Percentiles rank a stretch among this genome's conserved stretches.
Conservation (phyloP, 306 rosid species). For the Quercus rubra region DNA sequence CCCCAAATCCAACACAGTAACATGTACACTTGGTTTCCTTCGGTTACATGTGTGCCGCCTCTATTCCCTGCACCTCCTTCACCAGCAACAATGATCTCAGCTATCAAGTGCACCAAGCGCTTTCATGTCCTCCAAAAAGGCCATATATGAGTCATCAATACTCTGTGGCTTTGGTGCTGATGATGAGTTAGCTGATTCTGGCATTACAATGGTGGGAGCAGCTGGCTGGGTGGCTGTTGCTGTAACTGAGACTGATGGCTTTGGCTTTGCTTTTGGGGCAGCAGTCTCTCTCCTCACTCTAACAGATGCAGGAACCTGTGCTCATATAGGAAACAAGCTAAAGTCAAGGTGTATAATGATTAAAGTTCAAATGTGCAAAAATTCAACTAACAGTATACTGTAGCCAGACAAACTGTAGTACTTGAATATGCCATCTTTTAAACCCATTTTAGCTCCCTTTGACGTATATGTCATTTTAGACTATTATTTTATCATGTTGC, state of each 20-base stretch:
- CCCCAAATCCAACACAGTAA: background rate
- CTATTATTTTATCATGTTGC: background rate
- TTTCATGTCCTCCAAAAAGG: conserved; percentile 85
- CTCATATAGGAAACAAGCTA: conserved; percentile 18
- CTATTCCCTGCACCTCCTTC: background rate
- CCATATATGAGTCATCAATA: conserved; percentile 67
- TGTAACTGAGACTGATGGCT: conserved; percentile 42
- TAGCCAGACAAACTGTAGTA: background rate
- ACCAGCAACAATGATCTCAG: conserved; percentile 23
- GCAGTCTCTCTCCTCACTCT: conserved; percentile 87
- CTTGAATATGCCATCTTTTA: background rate
- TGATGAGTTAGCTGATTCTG: conserved; percentile 45
- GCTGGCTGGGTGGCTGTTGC: conserved; percentile 34
- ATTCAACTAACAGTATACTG: background rate
- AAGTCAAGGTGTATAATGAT: background rate
- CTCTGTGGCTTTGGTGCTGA: conserved; percentile 62
- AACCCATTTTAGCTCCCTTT: background rate
- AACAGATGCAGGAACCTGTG: conserved; percentile 88
- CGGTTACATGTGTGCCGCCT: background rate
- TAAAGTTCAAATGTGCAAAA: background rate
- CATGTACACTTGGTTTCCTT: conserved; percentile 5
- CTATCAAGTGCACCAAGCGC: conserved; percentile 87
- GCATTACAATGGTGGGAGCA: conserved; percentile 42
- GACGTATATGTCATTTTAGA: background rate
- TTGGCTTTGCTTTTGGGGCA: conserved; percentile 60